Evolutionary conservation across 352 stramenopile species (phyloP).

Genomic region (Pythium sukuiense): DNA sequence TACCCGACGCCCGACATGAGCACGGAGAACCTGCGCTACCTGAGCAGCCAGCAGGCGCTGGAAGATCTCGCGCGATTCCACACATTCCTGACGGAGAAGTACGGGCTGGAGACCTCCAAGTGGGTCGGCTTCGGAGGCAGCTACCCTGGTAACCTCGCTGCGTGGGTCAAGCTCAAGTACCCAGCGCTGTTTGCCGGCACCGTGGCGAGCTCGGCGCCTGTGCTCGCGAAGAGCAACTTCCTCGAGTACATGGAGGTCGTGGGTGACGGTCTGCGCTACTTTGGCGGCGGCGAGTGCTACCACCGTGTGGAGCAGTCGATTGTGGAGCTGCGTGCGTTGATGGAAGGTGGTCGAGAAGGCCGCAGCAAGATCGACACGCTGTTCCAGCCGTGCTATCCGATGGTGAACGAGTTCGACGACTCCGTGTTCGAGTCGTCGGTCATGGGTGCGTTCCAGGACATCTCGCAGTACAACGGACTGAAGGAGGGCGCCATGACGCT

Average conservation of each 20-base stretch:
- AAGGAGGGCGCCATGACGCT: conserved; percentile 52
- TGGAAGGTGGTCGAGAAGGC: conserved; percentile 51
- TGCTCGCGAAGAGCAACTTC: conserved; percentile 85
- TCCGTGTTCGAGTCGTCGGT: conserved; percentile 76
- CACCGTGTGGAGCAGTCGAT: conserved; percentile 67
- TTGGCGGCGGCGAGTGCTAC: conserved; percentile 83
- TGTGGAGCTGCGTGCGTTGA: conserved; percentile 43
- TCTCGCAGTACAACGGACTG: conserved; percentile 74
- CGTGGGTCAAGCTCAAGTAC: conserved; percentile 93
- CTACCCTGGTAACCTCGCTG: conserved; percentile 94
- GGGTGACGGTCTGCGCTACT: conserved; percentile 72
- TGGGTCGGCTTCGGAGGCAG: conserved; percentile 95
- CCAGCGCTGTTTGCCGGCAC: conserved; percentile 91
- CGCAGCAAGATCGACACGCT: conserved; percentile 45
- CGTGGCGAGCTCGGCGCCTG: conserved; percentile 89
- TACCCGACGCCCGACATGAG: conserved; percentile 86
- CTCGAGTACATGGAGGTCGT: conserved; percentile 89
- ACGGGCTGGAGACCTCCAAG: conserved; percentile 58
- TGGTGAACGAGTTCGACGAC: conserved; percentile 79
- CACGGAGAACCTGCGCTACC: conserved; percentile 80
- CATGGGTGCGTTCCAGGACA: conserved; percentile 79
- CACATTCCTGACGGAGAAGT: conserved; percentile 64
- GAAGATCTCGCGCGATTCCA: conserved; percentile 92
- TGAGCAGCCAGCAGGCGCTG: conserved; percentile 90
- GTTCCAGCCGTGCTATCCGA: conserved; percentile 69